Percentiles rank a stretch among this genome's conserved stretches.
These are phyloP conservation scores for Metschnikowia picachoensis DNA, from an alignment of 805 yeast genomes.

Conservation along the genomic window DNA sequence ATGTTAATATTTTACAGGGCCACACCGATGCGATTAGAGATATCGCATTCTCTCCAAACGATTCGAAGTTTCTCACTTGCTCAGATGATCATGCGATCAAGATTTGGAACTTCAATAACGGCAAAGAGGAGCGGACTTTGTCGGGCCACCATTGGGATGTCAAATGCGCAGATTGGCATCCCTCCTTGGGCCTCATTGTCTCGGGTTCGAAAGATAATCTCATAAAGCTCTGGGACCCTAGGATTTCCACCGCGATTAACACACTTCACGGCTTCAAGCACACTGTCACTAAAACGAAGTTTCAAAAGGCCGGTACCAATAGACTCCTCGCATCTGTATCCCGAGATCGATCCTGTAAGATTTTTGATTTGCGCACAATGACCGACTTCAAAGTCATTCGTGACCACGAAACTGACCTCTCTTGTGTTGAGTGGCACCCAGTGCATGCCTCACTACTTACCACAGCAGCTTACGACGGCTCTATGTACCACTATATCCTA, in stretches of 20 bases:
- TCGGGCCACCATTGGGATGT: slow-evolving; percentile 99
- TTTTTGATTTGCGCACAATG: slow-evolving; percentile 86
- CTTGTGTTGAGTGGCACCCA: slow-evolving; percentile 92
- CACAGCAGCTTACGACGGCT: slow-evolving; percentile 87
- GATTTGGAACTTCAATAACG: slow-evolving; percentile 92
- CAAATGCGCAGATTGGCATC: slow-evolving; percentile 96
- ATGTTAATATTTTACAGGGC: slow-evolving; percentile 74
- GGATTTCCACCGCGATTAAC: slow-evolving; percentile 66
- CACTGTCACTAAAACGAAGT: slow-evolving; percentile 80
- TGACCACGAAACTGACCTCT: slow-evolving; percentile 79
- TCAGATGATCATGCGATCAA: slow-evolving; percentile 89
- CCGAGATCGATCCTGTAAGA: slow-evolving; percentile 81
- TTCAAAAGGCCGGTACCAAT: slow-evolving; percentile 77
- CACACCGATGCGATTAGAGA: slow-evolving; percentile 85
- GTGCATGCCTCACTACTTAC: slow-evolving; percentile 73
- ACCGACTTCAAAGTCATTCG: slow-evolving; percentile 67
- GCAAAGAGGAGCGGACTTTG: slow-evolving; percentile 72
- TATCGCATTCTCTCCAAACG: slow-evolving; percentile 85
- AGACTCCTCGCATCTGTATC: slow-evolving; percentile 79
- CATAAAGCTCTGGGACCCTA: slow-evolving; percentile 94
- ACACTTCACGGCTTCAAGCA: slow-evolving; percentile 92
- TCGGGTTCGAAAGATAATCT: slow-evolving; percentile 95
- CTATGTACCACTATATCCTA: slow-evolving; percentile 72
- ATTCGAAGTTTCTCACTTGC: slow-evolving; percentile 86
- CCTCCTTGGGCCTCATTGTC: slow-evolving; percentile 76